phyloP scores from a whole-genome alignment of 495 filamentous ascomycete species.

The Trichoderma virens region DNA sequence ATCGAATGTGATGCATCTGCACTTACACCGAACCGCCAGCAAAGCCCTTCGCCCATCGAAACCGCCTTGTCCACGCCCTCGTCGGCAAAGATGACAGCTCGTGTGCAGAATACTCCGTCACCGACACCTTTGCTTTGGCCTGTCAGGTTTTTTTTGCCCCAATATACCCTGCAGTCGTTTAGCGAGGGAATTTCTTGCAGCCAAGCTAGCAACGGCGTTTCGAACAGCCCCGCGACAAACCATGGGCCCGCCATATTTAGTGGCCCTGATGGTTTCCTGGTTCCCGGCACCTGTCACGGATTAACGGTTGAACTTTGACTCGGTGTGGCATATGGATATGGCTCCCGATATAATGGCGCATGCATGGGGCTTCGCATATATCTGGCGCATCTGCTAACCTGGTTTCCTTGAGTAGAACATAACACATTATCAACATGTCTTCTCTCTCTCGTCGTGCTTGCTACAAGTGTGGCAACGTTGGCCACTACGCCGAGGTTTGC shows the following conservation, averaged over 20 bases:
- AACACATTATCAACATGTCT: constrained; percentile 52
- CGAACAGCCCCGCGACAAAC: neutral
- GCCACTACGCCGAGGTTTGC: constrained; percentile 98
- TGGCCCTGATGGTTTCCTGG: neutral
- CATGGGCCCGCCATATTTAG: neutral
- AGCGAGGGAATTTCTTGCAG: neutral
- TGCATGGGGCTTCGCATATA: neutral
- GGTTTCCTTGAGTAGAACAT: neutral
- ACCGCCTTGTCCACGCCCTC: neutral
- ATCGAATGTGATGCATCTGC: neutral
- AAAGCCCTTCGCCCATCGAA: neutral
- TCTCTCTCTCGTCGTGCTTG: constrained; percentile 95
- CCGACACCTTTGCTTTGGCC: neutral
- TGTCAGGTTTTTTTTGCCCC: neutral
- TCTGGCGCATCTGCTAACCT: neutral
- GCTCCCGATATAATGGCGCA: neutral
- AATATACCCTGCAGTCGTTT: neutral
- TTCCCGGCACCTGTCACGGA: neutral
- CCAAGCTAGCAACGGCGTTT: neutral
- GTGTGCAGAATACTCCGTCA: neutral
- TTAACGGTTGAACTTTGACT: neutral
- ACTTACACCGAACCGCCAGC: neutral
- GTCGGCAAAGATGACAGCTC: too few relatives aligned
- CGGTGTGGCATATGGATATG: neutral
- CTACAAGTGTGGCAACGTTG: constrained; percentile 99